A percentile compares a stretch with the other conserved stretches of the same genome.
These are phyloP conservation scores for Suillus fuscotomentosus DNA, from an alignment of 768 basidiomycete species.

Conservation along the genomic window DNA sequence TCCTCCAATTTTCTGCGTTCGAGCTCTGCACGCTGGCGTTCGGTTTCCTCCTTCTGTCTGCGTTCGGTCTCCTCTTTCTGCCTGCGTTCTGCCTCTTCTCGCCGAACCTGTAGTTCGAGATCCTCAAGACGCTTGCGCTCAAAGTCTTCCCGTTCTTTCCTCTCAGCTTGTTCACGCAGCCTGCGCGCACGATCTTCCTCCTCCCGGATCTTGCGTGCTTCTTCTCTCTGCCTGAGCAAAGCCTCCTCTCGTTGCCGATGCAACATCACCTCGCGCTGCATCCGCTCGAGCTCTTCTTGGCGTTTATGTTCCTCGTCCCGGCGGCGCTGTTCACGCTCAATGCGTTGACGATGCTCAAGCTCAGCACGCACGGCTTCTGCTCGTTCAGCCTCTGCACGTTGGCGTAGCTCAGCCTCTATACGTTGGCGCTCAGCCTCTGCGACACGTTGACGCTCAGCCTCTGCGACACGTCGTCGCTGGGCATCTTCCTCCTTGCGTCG, in stretches of 20 bases:
- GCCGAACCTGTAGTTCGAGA: neutral
- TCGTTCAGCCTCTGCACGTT: neutral
- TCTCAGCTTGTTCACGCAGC: conserved; percentile 2
- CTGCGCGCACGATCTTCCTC: conserved; percentile 3
- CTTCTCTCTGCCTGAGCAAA: conserved; percentile 8
- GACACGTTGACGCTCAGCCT: neutral
- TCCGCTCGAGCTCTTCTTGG: conserved; percentile 45
- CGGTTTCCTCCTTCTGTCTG: conserved; percentile 12
- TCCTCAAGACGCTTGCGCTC: conserved; percentile 7
- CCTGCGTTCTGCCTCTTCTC: conserved; percentile 8
- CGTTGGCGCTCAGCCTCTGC: neutral
- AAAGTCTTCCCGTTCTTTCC: conserved; percentile 10
- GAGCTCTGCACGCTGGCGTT: conserved; percentile 23
- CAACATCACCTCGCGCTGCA: conserved; percentile 37
- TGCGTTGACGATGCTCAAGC: neutral
- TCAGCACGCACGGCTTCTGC: neutral
- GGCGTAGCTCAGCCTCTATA: neutral
- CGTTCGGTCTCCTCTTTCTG: conserved; percentile 14
- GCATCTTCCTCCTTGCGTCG: neutral
- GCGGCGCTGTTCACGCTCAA: conserved; percentile 2
- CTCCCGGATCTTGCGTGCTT: conserved; percentile 5
- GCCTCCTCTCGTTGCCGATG: conserved; percentile 9
- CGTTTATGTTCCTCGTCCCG: conserved; percentile 18
- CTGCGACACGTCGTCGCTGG: neutral
- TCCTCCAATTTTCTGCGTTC: conserved; percentile 10